phyloP scores from a whole-genome alignment of 2,329 filamentous ascomycete species.

The Fusarium anthophilum region DNA sequence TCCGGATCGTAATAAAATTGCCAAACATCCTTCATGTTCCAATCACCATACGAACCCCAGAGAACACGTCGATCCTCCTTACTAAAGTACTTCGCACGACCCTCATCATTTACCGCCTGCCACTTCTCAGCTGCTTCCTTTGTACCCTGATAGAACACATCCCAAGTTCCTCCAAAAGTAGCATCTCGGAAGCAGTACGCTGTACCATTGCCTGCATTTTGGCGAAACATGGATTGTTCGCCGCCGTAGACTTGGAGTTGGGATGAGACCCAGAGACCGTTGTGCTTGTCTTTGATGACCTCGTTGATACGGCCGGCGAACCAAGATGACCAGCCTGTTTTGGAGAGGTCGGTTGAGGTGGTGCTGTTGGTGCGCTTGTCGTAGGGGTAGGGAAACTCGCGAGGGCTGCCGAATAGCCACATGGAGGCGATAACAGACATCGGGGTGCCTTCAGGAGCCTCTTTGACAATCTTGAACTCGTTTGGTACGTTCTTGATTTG shows the following conservation, averaged over 20 bases:
- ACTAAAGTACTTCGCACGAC: conserved; percentile 46
- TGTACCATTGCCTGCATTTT: conserved; percentile 55
- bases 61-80: conserved; percentile 49
- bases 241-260: conserved; percentile 58
- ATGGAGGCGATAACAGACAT: not conserved
- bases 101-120: conserved; percentile 54
- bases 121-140: conserved; percentile 41
- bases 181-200: conserved; percentile 58
- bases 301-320: conserved; percentile 27
- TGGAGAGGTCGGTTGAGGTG: conserved; percentile 50
- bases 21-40: conserved; percentile 44
- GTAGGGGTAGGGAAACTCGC: conserved; percentile 59
- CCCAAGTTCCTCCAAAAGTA: conserved; percentile 38
- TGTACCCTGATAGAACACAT: not conserved
- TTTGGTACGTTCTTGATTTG: not conserved
- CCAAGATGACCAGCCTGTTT: conserved; percentile 47
- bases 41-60: conserved; percentile 52
- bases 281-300: conserved; percentile 29
- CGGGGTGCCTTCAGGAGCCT: not conserved
- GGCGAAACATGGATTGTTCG: conserved; percentile 51
- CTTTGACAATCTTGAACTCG: not conserved
- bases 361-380: conserved; percentile 57
- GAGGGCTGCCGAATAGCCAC: conserved; percentile 56
- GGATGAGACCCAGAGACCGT: conserved; percentile 46
- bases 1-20: conserved; percentile 44